Evolutionary conservation across 371 early-diverging fungal species (phyloP).

Genomic region (Encephalitozoon cuniculi): DNA sequence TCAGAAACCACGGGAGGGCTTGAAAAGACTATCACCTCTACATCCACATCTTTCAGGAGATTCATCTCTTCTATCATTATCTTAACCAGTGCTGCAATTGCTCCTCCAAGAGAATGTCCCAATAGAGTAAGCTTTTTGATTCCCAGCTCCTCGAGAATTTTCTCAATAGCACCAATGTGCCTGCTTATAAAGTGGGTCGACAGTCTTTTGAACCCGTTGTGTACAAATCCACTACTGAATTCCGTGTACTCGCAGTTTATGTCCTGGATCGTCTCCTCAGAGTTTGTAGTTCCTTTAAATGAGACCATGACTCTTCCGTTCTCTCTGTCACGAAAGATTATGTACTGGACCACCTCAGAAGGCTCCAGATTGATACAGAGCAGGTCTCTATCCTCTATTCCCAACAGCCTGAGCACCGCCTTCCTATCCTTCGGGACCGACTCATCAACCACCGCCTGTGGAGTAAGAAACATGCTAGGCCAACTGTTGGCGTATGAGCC

Average conservation of each 20-base stretch:
- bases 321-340: conserved; percentile 25
- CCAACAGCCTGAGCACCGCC: conserved; percentile 4
- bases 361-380: neutral
- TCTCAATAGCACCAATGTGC: conserved; percentile 13
- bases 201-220: conserved; percentile 55
- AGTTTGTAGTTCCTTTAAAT: conserved; percentile 47
- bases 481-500: conserved; percentile 2
- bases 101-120: conserved; percentile 60
- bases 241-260: conserved; percentile 41
- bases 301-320: conserved; percentile 37
- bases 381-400: conserved; percentile 16
- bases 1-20: conserved; percentile 44
- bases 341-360: conserved; percentile 17
- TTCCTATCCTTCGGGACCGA: neutral
- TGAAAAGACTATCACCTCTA: conserved; percentile 32
- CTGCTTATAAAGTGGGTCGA: conserved; percentile 43
- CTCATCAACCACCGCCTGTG: neutral
- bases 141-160: conserved; percentile 11
- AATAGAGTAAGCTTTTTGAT: conserved; percentile 40
- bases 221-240: conserved; percentile 52
- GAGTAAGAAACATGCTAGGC: conserved; percentile 11
- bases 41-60: neutral
- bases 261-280: conserved; percentile 45
- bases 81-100: conserved; percentile 46
- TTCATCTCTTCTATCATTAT: conserved; percentile 36